A percentile compares a stretch with the other conserved stretches of the same genome.
Conservation (phyloP, 495 filamentous ascomycete species). For the Pseudevernia furfuracea region DNA sequence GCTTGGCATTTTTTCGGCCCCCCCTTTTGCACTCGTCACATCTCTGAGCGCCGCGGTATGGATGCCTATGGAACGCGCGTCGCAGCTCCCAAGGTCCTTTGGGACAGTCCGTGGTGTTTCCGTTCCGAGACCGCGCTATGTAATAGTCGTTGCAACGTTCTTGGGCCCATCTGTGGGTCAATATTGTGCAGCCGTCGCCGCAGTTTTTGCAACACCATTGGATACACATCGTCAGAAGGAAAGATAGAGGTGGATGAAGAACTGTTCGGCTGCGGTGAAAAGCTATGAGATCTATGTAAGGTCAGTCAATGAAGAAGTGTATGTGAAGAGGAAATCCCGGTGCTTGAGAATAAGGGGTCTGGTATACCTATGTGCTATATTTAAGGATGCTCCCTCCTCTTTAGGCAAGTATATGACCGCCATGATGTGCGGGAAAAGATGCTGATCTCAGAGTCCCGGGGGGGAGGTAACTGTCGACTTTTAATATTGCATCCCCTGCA, state of each 20-base stretch:
- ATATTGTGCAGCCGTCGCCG: not conserved
- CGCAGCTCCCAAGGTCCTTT: not conserved
- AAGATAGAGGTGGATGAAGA: not conserved
- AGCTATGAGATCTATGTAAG: not conserved
- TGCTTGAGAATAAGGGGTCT: not conserved
- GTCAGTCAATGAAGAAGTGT: not conserved
- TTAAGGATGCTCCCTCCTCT: not conserved
- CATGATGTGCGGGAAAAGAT: not conserved
- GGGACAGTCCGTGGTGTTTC: not conserved
- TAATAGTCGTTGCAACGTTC: not conserved
- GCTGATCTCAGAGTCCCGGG: not conserved
- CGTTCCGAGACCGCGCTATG: not conserved
- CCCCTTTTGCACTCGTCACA: not conserved
- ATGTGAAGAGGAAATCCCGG: not conserved
- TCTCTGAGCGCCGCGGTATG: not conserved
- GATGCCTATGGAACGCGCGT: not conserved
- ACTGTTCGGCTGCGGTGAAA: not conserved
- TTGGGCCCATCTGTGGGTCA: not conserved
- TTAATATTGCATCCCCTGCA: not conserved
- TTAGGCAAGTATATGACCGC: not conserved
- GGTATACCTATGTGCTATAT: not conserved
- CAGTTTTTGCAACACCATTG: constrained; percentile 1
- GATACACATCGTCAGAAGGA: not conserved
- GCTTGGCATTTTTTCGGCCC: not conserved
- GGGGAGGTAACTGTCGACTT: not conserved